phyloP scores from a whole-genome alignment of 306 rosid genomes.

The Trifolium subterraneum region DNA sequence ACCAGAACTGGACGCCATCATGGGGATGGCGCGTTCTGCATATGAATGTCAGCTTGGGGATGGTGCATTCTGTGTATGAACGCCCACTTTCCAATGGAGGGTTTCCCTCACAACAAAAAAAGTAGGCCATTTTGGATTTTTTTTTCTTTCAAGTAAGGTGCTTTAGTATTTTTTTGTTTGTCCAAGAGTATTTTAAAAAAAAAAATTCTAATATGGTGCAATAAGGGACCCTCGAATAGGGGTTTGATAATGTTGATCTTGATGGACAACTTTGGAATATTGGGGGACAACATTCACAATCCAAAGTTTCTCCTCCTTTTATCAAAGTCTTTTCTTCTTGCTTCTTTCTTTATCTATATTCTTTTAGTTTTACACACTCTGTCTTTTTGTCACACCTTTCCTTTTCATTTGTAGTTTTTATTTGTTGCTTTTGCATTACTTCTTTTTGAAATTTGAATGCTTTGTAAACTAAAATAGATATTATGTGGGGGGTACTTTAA shows the following conservation, averaged over 20 bases:
- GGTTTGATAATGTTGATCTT: constrained; percentile 51
- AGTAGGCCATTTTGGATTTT: too few species aligned
- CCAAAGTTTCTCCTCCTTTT: constrained; percentile 63
- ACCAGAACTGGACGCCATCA: too few species aligned
- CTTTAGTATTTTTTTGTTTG: too few species aligned
- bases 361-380: constrained; percentile 53
- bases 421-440: constrained; percentile 46
- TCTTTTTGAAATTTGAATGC: constrained; percentile 29
- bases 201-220: constrained; percentile 31
- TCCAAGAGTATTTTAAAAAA: too few species aligned
- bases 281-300: constrained; percentile 72
- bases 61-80: too few species aligned
- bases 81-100: too few species aligned
- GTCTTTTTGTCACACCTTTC: constrained; percentile 67
- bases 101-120: too few species aligned
- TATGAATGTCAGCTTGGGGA: too few species aligned
- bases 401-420: constrained; percentile 48
- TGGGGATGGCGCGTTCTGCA: too few species aligned
- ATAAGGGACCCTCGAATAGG: constrained; percentile 58
- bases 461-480: constrained; percentile 3
- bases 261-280: constrained; percentile 85
- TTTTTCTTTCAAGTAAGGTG: too few species aligned
- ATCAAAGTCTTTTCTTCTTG: constrained; percentile 36
- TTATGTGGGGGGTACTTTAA: constrained; percentile 23
- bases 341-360: constrained; percentile 46